Base-by-base conservation (phyloP, 306 rosid genomes). In the Gillenia trifoliata region DNA sequence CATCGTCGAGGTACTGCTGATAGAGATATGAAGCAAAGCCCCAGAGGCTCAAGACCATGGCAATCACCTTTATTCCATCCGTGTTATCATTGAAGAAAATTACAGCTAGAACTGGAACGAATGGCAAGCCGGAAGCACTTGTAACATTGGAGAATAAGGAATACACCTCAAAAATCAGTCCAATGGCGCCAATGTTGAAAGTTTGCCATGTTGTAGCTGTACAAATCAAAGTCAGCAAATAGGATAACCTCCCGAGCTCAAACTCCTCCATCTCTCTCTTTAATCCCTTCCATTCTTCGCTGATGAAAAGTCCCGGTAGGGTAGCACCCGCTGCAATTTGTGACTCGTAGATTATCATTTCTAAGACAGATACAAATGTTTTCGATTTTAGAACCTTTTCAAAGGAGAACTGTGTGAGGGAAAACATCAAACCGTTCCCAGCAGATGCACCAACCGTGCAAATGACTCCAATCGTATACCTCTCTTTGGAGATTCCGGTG, bases 371-470 rank as follows among this genome's bases (percentile, higher is more conserved):
- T 36, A 26, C 41, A 65, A 85, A 79, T 19, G 64, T 79, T 50
- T 79, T 68, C 23, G 28, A 66, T 30, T 78, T 87, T 2, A 83
- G 0, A 57, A 83, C 82, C 52, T 34, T 83, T 38, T 17, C 49
- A 62, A 88, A 75, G 15, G 81, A 74, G 8, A 83, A 5, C 64
- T 87, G 81, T 1, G 81, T 83, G 6, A 83, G 52, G 20, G 87
- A 85, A 29, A 79, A 77, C 66, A 28, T 10, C 76, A 88, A 56
- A 2, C 81, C 87, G 11, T 78, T 83, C 49, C 74, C 83, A 12
- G 87, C 89, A 3, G 87, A 77, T 22, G 81, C 87, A 22, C 78
- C 85, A 34, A 83, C 8, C 0, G 84, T 81, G 72, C 88, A 85
- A 3, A 79, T 13, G 54, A 85, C 76, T n/a, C 92, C 92, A n/a